Percentiles rank a stretch among this genome's conserved stretches.
phyloP scores from a whole-genome alignment of 2,329 filamentous ascomycete genomes.

The Stachybotrys echinatus region DNA sequence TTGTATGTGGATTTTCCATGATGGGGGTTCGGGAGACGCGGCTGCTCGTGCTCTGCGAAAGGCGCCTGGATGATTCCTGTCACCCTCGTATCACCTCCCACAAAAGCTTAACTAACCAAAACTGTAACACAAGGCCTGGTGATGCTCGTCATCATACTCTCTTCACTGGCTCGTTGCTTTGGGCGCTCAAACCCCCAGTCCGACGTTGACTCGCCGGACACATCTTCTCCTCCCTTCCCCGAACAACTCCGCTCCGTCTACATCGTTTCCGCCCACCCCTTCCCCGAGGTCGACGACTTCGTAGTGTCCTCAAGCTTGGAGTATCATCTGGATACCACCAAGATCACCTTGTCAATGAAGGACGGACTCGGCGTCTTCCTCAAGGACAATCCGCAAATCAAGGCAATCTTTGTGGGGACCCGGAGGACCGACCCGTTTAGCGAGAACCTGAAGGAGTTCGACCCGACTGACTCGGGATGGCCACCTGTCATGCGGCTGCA shows the following conservation, averaged over 20 bases:
- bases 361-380: conserved; percentile 76
- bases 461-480: conserved; percentile 85
- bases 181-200: conserved; percentile 15
- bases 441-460: conserved; percentile 71
- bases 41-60: too few relatives aligned
- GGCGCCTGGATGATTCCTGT: too few relatives aligned
- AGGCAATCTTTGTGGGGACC: conserved; percentile 58
- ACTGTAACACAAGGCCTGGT: too few relatives aligned
- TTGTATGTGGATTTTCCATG: conserved; percentile 47
- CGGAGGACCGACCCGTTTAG: conserved; percentile 90
- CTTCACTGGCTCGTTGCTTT: conserved; percentile 42
- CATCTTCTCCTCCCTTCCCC: conserved; percentile 24
- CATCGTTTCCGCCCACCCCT: conserved; percentile 79
- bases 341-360: conserved; percentile 76
- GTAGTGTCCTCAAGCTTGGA: conserved; percentile 58
- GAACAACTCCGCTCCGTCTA: conserved; percentile 72
- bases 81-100: too few relatives aligned
- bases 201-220: conserved; percentile 5
- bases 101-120: too few relatives aligned
- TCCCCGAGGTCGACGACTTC: conserved; percentile 80
- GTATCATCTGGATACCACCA: conserved; percentile 72
- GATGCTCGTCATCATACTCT: conserved; percentile 80
- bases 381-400: conserved; percentile 55
- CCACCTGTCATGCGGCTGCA: conserved; percentile 89
- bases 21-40: too few relatives aligned